phyloP scores from a whole-genome alignment of 352 stramenopile species.

The Pythium folliculosum region DNA sequence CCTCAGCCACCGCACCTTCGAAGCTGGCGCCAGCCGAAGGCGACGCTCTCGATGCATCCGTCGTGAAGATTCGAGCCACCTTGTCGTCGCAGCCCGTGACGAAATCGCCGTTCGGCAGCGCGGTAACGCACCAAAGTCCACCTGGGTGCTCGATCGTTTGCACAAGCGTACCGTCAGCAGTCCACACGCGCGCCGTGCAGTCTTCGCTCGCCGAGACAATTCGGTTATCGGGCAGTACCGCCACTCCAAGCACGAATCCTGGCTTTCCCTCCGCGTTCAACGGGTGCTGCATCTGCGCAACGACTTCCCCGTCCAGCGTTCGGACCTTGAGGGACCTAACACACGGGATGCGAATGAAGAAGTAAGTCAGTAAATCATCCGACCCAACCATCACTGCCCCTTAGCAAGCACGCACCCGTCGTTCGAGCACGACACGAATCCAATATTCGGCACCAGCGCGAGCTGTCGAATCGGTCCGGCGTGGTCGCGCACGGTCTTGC shows the following conservation, averaged over 20 bases:
- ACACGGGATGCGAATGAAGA: neutral
- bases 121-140: slow-evolving; percentile 83
- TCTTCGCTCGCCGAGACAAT: slow-evolving; percentile 85
- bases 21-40: slow-evolving; percentile 57
- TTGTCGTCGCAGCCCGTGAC: slow-evolving; percentile 95
- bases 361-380: neutral
- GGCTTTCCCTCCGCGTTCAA: slow-evolving; percentile 83
- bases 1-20: slow-evolving; percentile 65
- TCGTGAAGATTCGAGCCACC: slow-evolving; percentile 90
- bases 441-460: slow-evolving; percentile 57
- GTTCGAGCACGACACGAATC: slow-evolving; percentile 87
- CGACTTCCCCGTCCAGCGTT: slow-evolving; percentile 55
- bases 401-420: slow-evolving; percentile 46
- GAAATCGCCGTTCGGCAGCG: slow-evolving; percentile 88
- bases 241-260: slow-evolving; percentile 75
- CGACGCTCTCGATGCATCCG: slow-evolving; percentile 67
- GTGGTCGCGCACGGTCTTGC: slow-evolving; percentile 64
- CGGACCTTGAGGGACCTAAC: slow-evolving; percentile 63
- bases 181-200: slow-evolving; percentile 80
- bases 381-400: neutral
- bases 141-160: slow-evolving; percentile 86
- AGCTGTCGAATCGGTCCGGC: slow-evolving; percentile 74
- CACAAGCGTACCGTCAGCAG: slow-evolving; percentile 45
- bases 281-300: slow-evolving; percentile 74
- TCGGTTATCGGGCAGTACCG: slow-evolving; percentile 52